phyloP scores from a whole-genome alignment of 306 rosid genomes.

The Sophora flavescens region DNA sequence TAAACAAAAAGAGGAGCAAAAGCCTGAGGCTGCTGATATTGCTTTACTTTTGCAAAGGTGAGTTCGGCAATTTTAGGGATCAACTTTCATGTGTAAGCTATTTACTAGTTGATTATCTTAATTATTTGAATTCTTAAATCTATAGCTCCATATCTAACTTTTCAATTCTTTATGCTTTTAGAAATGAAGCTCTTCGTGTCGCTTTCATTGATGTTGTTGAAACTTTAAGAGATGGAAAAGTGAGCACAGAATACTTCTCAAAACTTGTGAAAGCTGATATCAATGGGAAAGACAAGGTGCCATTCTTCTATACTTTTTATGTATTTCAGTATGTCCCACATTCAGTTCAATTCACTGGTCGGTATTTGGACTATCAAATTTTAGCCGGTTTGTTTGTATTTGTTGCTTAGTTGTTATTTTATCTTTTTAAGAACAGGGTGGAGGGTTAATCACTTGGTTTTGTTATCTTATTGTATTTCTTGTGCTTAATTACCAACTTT shows the following conservation, averaged over 20 bases:
- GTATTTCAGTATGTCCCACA: not conserved
- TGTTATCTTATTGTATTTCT: not conserved
- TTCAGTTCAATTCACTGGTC: constrained; percentile 8
- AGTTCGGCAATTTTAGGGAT: constrained; percentile 34
- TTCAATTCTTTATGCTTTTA: constrained; percentile 42
- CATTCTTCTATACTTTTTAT: constrained; percentile 39
- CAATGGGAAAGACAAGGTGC: constrained; percentile 92
- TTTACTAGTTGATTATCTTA: constrained; percentile 23
- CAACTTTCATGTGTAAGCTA: constrained; percentile 2
- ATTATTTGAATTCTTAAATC: constrained; percentile 15
- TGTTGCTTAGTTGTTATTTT: no score
- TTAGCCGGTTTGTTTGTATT: no score
- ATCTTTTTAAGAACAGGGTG: constrained; percentile 5
- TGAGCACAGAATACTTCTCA: constrained; percentile 76
- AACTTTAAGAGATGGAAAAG: constrained; percentile 75
- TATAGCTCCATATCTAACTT: constrained; percentile 29
- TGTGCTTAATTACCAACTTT: not conserved
- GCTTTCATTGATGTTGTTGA: constrained; percentile 92
- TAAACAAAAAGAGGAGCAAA: constrained; percentile 88
- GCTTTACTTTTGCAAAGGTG: constrained; percentile 96
- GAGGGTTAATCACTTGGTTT: constrained; percentile 3
- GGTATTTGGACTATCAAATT: not conserved
- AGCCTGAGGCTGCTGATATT: constrained; percentile 94
- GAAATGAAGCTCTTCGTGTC: constrained; percentile 97
- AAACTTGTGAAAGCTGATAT: constrained; percentile 94